Evolutionary conservation across 148 eudicot species (phyloP), one percentile per base, ranked within the genome.

Genomic region (Chenopodium formosanum): DNA sequence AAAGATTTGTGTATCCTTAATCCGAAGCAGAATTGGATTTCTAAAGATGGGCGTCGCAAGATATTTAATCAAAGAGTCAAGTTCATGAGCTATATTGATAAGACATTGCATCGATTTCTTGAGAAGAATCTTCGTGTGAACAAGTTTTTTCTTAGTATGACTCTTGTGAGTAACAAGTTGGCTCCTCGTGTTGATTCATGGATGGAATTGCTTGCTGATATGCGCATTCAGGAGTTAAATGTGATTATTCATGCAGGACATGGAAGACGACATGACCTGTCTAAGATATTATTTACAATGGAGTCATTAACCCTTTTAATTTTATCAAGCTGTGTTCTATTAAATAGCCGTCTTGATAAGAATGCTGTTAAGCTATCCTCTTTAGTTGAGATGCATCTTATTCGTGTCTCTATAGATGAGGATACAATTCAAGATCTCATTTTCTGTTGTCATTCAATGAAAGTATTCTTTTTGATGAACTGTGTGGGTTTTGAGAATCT

Each of bases 111-210:
- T 23, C 60, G 46, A 9, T 67, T 75, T 22, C 63, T 8, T 25
- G 84, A 76, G 46, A 72, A 58, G 25, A 78, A 82, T 69, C 79
- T 70, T 9, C 70, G 56, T 76, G 44, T 82, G 3, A 56, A 69
- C 44, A 76, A 69, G 75, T 82, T 82, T 69, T 17, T 62, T 52
- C 75, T 82, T 76, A 75, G 53, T 25, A 82, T 82, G 52, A 82
- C 79, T 12, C 75, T 76, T 82, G 84, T 82, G 76, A 82, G 80
- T 58, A 78, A 50, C 58, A 50, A 73, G 53, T 69, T 82, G 84
- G 70, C 60, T 12, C 31, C 84, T 68, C 79, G 84, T 25, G 75
- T 82, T 69, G 84, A 82, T 69, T 4, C 14, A 9, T 82, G 84
- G 84, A 53, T 76, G 75, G 80, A 82, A 34, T 52, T 76, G 84